Evolutionary conservation across 2,329 filamentous ascomycete species (phyloP), one percentile per base, ranked within the genome.

Genomic region (Calycina marina): DNA sequence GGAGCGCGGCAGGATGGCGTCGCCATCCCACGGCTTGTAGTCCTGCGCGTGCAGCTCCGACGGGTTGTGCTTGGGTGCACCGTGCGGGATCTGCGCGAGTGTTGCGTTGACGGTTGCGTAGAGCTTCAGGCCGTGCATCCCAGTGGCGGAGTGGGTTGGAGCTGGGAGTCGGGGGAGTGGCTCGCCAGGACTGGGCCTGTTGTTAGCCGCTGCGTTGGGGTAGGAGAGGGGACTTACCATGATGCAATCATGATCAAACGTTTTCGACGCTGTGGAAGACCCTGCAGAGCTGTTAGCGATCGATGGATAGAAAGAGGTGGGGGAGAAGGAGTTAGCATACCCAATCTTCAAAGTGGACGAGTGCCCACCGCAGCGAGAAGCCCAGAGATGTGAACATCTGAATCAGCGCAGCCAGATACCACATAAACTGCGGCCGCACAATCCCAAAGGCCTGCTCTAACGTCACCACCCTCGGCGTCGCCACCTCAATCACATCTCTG

Each of bases 371-470:
- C 0, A 88, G 59, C 0, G 74, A 82, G 49, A 81, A 92, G 2
- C 72, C 71, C 15, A 64, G 53, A 3, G 66, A 55, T 0, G 78
- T 72, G 32, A 86, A 74, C 18, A 74, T 69, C 15, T 65, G 57
- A 3, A 90, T 57, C 0, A 86, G 53, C 0, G 61, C 55, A 24
- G 65, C 59, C 28, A 85, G 75, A 32, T 67, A 73, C 0, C 58
- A 53, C 8, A 56, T 51, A 34, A 76, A 72, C 0, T 60, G 53
- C 0, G 65, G 54, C 14, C 62, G 58, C 0, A 68, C 52, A 1
- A 92, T 63, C 0, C 81, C 82, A 32, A 71, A 74, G 0, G 83
- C 86, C 47, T 93, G 78, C 45, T 93, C 84, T 1, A 92, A 57
- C 0, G 82, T 92, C 2, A 82, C 67, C 0, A 90, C 48, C 0